A percentile compares a stretch with the other conserved stretches of the same genome.
Evolutionary conservation across 345 rosid genomes (phyloP).

Genomic region (Lumnitzera littorea): DNA sequence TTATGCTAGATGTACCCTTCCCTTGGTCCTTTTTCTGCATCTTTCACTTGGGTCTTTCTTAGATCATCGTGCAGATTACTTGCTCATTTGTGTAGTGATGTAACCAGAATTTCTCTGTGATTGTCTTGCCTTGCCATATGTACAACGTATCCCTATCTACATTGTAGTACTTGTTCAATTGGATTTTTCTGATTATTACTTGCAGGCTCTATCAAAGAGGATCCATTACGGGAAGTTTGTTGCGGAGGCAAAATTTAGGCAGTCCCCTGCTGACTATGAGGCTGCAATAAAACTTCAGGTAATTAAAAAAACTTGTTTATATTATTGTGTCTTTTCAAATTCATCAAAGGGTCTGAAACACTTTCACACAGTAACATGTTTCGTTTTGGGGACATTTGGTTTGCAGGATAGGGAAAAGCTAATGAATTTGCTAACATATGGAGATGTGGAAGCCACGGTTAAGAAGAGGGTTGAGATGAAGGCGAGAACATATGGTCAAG

Average conservation of each 20-base stretch:
- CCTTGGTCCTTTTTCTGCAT: too few relatives aligned
- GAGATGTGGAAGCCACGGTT: constrained; percentile 41
- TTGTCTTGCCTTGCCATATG: too few relatives aligned
- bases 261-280: constrained; percentile 32
- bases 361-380: too few relatives aligned
- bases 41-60: too few relatives aligned
- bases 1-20: too few relatives aligned
- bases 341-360: too few relatives aligned
- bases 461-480: constrained; percentile 55
- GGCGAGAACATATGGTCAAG: constrained; percentile 36
- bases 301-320: neutral
- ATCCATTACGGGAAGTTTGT: constrained; percentile 49
- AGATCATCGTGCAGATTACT: too few relatives aligned
- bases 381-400: neutral
- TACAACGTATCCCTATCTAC: too few relatives aligned
- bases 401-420: constrained; percentile 42
- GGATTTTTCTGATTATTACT: neutral
- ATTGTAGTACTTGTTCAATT: neutral
- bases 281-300: constrained; percentile 53
- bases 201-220: constrained; percentile 60
- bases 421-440: constrained; percentile 44
- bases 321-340: neutral
- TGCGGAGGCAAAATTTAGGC: constrained; percentile 64
- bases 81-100: too few relatives aligned
- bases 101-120: too few relatives aligned